Base-by-base conservation (phyloP, 2,329 filamentous ascomycete genomes). In the Allantophomopsis cytisporea region DNA sequence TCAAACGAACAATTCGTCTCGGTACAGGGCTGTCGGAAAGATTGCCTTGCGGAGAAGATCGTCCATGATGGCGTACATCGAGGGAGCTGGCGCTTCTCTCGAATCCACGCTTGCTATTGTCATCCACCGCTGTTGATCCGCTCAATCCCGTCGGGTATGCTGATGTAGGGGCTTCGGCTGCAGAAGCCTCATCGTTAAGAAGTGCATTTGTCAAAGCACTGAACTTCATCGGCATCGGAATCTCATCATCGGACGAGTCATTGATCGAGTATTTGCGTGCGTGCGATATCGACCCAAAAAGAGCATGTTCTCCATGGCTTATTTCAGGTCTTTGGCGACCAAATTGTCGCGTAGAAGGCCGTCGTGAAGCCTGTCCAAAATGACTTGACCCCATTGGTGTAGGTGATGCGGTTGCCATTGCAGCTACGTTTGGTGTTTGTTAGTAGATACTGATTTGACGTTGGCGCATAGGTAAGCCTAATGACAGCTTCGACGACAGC, bases 181-280 rank as follows among this genome's bases (percentile, higher is more conserved):
- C 31, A 43, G 52, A 53, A 47, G 47, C 61, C 37, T 73, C 72
- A 34, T 80, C 75, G 41, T 76, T 74, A 17, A 95, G 69, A 13
- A 95, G 68, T 15, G 86, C 88, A 55, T 91, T 89, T 37, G 89
- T 94, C 48, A 91, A 74, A 51, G 88, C 87, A 57, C 87, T 95
- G 56, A 95, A 82, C 63, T 91, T 93, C 75, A 51, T 52, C 2
- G 87, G 87, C 49, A 85, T 81, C 13, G 83, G 83, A 20, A 93
- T 84, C 60, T 95, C 89, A 53, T 95, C 89, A 60, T 95, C 89
- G 17, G 88, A 94, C 65, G 85, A 94, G 55, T 94, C 88, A 50
- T 84, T 80, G 48, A 79, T 58, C 1, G 65, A 61, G 46, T 62
- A 68, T 36, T 66, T 64, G 42, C 66, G 65, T 40, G 66, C 58